Evolutionary conservation across 257 asterid species (phyloP), one percentile per base, ranked within the genome.

Genomic region (Euphrasia confusa): DNA sequence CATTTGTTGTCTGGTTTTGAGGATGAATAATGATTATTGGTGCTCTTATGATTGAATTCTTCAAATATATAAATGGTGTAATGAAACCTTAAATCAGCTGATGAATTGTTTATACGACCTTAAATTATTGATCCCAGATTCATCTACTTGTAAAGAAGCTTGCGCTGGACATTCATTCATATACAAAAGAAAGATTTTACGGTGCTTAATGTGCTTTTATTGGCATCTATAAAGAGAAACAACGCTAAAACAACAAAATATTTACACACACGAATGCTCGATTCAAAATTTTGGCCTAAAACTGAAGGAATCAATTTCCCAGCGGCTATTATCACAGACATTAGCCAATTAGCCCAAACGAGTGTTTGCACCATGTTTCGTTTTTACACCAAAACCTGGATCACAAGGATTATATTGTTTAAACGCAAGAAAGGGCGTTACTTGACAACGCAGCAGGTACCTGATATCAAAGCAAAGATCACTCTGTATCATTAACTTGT

Each of bases 241-340:
- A 48, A 52, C 24, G n/a, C 28, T n/a, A 32, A 48, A 50, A 32
- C 52, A 68, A n/a, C 28, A 49, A 15, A 63, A 53, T 63, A 48
- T 35, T 53, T 37, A 47, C 58, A 42, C 45, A 68, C 56, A 63
- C 54, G 50, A 54, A 54, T 65, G 62, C 14, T 56, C 17, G 42
- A 66, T 33, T 59, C 67, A 73, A 73, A 74, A 53, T 61, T 60
- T 60, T 7, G 66, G 35, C 52, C 60, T 54, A 49, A 66, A 49
- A 54, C 59, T 61, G 37, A 40, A 28, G 27, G 54, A 63, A 11
- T 4, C 18, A 48, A 15, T 2, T 28, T 10, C 14, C 48, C 32
- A 52, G 57, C 27, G 24, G 57, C 27, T 17, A 52, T 8, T 7
- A 37, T 17, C 32, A 50, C 18, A 2, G 54, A 13, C 26, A 60